Conservation (phyloP, 2,329 filamentous ascomycete genomes). For the Microsporum canis region DNA sequence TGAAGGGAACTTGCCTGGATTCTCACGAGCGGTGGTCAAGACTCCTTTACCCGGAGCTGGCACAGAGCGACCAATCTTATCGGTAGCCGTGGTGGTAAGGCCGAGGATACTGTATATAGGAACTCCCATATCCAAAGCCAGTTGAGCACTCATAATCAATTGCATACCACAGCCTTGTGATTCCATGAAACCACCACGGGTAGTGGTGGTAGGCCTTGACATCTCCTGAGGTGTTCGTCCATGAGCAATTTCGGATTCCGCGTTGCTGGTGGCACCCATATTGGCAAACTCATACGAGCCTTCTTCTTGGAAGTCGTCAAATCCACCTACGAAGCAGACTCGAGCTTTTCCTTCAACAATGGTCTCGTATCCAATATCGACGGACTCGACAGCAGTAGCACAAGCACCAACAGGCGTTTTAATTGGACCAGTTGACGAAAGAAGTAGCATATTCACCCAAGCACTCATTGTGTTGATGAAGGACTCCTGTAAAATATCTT, state of each 20-base stretch:
- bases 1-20: constrained; percentile 82
- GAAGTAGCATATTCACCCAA: constrained; percentile 97
- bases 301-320: constrained; percentile 98
- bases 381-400: constrained; percentile 90
- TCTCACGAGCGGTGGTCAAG: constrained; percentile 85
- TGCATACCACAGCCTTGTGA: constrained; percentile 97
- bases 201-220: constrained; percentile 95
- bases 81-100: constrained; percentile 87
- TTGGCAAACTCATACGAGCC: constrained; percentile 99
- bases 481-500: constrained; percentile 96
- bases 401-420: constrained; percentile 98
- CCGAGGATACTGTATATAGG: constrained; percentile 93
- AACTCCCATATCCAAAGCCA: constrained; percentile 96
- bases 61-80: constrained; percentile 97
- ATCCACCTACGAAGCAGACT: constrained; percentile 94
- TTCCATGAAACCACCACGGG: constrained; percentile 97
- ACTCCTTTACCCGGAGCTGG: constrained; percentile 95
- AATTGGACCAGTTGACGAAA: constrained; percentile 95
- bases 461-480: constrained; percentile 99
- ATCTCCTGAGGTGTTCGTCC: constrained; percentile 93
- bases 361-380: constrained; percentile 96
- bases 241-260: constrained; percentile 89
- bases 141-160: constrained; percentile 92
- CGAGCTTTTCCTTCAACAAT: constrained; percentile 97
- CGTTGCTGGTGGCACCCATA: constrained; percentile 99